phyloP scores from a whole-genome alignment of 2,329 filamentous ascomycete species.

The Trichophyton equinum region DNA sequence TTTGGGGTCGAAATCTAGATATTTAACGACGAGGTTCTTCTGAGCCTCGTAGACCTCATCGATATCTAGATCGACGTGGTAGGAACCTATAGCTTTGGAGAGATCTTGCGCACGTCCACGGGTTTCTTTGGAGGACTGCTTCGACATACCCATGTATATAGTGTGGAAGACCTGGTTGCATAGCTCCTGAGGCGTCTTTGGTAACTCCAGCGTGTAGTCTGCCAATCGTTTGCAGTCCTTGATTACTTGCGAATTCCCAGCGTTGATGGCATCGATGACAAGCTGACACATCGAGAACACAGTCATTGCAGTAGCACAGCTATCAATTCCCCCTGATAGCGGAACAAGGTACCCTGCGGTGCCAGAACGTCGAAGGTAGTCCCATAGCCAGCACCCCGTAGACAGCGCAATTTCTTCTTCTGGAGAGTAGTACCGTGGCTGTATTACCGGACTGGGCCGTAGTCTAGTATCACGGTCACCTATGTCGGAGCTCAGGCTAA shows the following conservation, averaged over 20 bases:
- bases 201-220: slow-evolving; percentile 34
- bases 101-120: slow-evolving; percentile 51
- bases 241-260: slow-evolving; percentile 18
- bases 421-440: slow-evolving; percentile 14
- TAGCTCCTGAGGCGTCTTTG: slow-evolving; percentile 46
- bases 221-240: slow-evolving; percentile 23
- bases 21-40: slow-evolving; percentile 26
- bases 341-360: slow-evolving; percentile 23
- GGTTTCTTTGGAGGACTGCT: slow-evolving; percentile 53
- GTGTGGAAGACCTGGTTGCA: slow-evolving; percentile 47
- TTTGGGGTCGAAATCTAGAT: slow-evolving; percentile 46
- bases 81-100: slow-evolving; percentile 46
- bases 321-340: slow-evolving; percentile 25
- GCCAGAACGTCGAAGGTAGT: slow-evolving; percentile 21
- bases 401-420: slow-evolving; percentile 20
- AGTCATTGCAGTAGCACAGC: slow-evolving; percentile 21
- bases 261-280: slow-evolving; percentile 19
- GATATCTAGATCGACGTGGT: slow-evolving; percentile 61
- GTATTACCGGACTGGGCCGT: slow-evolving; percentile 13
- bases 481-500: slow-evolving; percentile 17
- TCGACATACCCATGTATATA: slow-evolving; percentile 56
- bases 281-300: slow-evolving; percentile 25
- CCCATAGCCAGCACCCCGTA: slow-evolving; percentile 20
- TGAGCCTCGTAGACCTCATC: slow-evolving; percentile 44
- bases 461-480: slow-evolving; percentile 12